phyloP scores from a whole-genome alignment of 495 filamentous ascomycete species.

The Bacidia rubella region DNA sequence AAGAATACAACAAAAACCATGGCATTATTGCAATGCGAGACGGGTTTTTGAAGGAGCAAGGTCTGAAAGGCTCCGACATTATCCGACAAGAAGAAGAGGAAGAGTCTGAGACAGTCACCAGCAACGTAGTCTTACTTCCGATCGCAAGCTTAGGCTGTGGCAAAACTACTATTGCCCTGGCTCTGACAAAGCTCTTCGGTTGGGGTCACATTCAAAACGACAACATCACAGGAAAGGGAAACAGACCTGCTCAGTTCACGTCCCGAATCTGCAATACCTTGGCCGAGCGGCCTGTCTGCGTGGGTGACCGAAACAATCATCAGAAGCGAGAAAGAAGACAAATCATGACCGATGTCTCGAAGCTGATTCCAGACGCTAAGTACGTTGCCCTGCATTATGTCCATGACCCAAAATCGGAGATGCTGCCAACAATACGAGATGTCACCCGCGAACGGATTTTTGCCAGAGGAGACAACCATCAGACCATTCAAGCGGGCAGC shows the following conservation, averaged over 20 bases:
- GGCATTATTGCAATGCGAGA: slow-evolving; percentile 90
- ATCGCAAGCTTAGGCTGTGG: slow-evolving; percentile 91
- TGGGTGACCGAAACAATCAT: slow-evolving; percentile 92
- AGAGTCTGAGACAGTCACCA: slow-evolving; percentile 31
- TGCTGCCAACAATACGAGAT: slow-evolving; percentile 49
- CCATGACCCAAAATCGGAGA: slow-evolving; percentile 50
- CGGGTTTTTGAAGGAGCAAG: slow-evolving; percentile 66
- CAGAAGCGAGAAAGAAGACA: slow-evolving; percentile 75
- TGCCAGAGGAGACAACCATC: slow-evolving; percentile 85
- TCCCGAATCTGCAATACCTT: slow-evolving; percentile 49
- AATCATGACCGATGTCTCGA: slow-evolving; percentile 63
- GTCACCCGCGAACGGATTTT: slow-evolving; percentile 72
- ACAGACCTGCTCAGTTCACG: slow-evolving; percentile 60
- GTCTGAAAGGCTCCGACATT: slow-evolving; percentile 75
- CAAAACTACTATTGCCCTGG: slow-evolving; percentile 85
- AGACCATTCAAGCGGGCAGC: slow-evolving; percentile 78
- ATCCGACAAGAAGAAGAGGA: slow-evolving; percentile 48
- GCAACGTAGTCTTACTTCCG: slow-evolving; percentile 65
- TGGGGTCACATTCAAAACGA: slow-evolving; percentile 98
- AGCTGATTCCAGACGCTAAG: slow-evolving; percentile 42
- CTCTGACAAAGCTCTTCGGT: slow-evolving; percentile 66
- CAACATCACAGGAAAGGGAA: slow-evolving; percentile 67
- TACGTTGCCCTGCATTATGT: slow-evolving; percentile 90
- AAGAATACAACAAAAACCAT: slow-evolving; percentile 70
- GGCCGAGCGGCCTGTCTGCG: slow-evolving; percentile 50